Percentiles rank a stretch among this genome's conserved stretches.
phyloP scores from a whole-genome alignment of 306 rosid species.

The Arachis stenosperma region DNA sequence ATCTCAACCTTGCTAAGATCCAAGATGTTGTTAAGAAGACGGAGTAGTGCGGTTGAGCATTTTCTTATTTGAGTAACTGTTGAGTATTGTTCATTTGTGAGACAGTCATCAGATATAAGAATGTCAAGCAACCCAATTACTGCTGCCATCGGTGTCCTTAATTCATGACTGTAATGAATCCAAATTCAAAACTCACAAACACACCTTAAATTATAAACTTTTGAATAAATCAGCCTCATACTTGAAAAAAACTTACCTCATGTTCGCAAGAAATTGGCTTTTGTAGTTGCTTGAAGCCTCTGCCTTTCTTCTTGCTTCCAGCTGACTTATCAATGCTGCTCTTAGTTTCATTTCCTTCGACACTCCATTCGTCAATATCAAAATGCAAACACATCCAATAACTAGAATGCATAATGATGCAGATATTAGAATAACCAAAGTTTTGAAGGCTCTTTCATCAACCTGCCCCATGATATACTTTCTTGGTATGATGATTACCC shows the following conservation, averaged over 20 bases:
- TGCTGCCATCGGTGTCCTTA: conserved; percentile 99
- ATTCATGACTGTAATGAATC: conserved; percentile 75
- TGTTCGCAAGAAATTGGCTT: conserved; percentile 96
- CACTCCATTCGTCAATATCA: conserved; percentile 94
- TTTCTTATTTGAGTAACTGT: conserved; percentile 94
- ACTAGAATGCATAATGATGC: conserved; percentile 88
- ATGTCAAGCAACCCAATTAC: conserved; percentile 97
- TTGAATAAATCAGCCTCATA: neutral
- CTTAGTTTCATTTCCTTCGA: conserved; percentile 99
- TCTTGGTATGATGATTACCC: conserved; percentile 93
- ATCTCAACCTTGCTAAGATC: conserved; percentile 90
- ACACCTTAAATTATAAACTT: too few relatives aligned
- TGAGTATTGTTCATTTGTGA: conserved; percentile 85
- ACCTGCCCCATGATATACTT: conserved; percentile 96
- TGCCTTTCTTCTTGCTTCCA: conserved; percentile 98
- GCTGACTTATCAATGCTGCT: conserved; percentile 90
- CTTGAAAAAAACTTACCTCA: conserved; percentile 70
- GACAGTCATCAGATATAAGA: conserved; percentile 94
- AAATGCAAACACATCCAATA: conserved; percentile 90
- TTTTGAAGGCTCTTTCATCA: conserved; percentile 92
- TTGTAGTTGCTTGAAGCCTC: conserved; percentile 98
- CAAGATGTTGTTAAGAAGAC: conserved; percentile 96
- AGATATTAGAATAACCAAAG: conserved; percentile 88
- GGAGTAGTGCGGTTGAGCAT: conserved; percentile 94
- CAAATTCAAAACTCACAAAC: conserved; percentile 17